Conservation (phyloP, 176 grass and related monocot species). For the Chrysopogon serrulatus region DNA sequence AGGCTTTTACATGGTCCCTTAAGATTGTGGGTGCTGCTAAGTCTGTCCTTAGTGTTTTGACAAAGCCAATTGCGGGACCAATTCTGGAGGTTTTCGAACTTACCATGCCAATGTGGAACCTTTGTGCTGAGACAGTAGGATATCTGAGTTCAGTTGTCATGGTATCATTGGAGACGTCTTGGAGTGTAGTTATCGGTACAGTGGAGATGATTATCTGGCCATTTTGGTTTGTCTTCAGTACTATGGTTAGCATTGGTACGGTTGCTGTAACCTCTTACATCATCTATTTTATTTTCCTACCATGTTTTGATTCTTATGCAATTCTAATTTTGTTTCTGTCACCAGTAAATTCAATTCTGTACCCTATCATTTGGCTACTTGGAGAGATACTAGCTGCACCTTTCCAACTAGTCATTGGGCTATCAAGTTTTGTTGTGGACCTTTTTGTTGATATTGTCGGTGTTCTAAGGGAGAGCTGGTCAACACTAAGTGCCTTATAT, state of each 20-base stretch:
- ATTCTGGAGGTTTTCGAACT: constrained; percentile 78
- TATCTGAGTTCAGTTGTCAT: constrained; percentile 52
- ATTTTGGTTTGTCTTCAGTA: constrained; percentile 64
- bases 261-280: constrained; percentile 9
- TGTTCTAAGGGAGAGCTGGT: constrained; percentile 50
- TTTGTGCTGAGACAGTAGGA: constrained; percentile 55
- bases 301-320: constrained; percentile 22
- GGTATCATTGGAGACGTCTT: constrained; percentile 52
- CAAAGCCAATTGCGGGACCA: constrained; percentile 69
- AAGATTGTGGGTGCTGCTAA: constrained; percentile 63
- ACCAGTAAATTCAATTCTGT: constrained; percentile 72
- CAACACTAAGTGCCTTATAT: constrained; percentile 65
- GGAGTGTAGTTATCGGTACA: constrained; percentile 46
- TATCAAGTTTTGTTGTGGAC: constrained; percentile 58
- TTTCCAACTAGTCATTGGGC: constrained; percentile 41
- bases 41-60: constrained; percentile 69
- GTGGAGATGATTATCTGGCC: constrained; percentile 79
- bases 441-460: constrained; percentile 50
- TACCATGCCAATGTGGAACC: constrained; percentile 71
- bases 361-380: constrained; percentile 70
- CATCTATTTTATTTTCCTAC: background rate
- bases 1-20: constrained; percentile 81
- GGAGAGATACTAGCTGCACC: constrained; percentile 67
- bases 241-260: constrained; percentile 62
- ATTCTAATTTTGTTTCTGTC: constrained; percentile 14